phyloP scores from a whole-genome alignment of 2,329 filamentous ascomycete species.

The Verticillium tricorpus region DNA sequence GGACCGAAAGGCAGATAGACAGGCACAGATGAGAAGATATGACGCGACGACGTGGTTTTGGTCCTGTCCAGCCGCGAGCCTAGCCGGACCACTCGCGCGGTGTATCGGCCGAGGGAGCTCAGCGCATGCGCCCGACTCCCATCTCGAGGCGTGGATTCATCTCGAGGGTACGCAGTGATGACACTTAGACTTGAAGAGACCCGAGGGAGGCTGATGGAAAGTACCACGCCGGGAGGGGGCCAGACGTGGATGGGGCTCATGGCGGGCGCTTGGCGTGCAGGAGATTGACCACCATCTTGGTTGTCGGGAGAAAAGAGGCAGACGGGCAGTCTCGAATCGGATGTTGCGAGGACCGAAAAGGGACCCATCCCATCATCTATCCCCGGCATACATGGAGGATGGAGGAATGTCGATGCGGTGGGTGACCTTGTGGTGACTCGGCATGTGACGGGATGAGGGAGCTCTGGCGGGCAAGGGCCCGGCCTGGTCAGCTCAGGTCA shows the following conservation, averaged over 20 bases:
- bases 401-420: neutral
- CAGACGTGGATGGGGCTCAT: neutral
- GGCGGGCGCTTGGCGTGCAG: neutral
- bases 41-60: neutral
- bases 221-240: neutral
- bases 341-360: neutral
- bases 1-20: neutral
- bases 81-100: neutral
- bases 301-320: too few relatives aligned
- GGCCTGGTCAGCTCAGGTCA: too few relatives aligned
- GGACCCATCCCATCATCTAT: neutral
- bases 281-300: neutral
- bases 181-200: slow-evolving; percentile 11
- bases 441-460: neutral
- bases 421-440: neutral
- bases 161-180: slow-evolving; percentile 6
- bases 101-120: neutral
- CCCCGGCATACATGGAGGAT: neutral
- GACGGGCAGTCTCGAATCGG: neutral
- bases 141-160: neutral
- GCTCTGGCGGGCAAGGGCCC: too few relatives aligned
- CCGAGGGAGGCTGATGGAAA: slow-evolving; percentile 1
- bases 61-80: neutral
- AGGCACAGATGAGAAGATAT: neutral
- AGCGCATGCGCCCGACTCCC: neutral